Conservation (phyloP, 805 yeast species). For the Yarrowia yakushimensis region DNA sequence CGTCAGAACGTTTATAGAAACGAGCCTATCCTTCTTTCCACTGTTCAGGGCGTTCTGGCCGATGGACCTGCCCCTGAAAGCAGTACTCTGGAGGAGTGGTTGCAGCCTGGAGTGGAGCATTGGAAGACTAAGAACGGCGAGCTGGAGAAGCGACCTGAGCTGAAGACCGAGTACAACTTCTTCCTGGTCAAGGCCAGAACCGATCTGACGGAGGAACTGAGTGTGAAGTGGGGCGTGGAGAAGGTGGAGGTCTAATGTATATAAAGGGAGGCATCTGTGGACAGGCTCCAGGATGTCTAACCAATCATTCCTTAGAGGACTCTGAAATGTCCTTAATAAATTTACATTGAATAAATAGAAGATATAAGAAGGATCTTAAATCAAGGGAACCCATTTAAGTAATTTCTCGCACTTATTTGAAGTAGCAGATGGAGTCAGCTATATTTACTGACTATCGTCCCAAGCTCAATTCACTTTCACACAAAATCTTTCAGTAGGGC, state of each 20-base stretch:
- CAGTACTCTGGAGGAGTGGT: background rate
- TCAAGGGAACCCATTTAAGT: no score
- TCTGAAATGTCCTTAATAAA: background rate
- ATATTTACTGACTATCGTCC: no score
- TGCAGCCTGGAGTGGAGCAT: background rate
- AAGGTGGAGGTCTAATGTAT: constrained; percentile 1
- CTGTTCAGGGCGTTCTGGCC: constrained; percentile 22
- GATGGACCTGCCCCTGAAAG: background rate
- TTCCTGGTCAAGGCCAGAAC: constrained; percentile 11
- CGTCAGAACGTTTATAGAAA: constrained; percentile 64
- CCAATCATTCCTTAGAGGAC: constrained; percentile 6
- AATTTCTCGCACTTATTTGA: no score
- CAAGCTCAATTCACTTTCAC: no score
- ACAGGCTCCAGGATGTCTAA: background rate
- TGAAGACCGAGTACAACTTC: constrained; percentile 12
- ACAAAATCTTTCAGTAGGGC: no score
- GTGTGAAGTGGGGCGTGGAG: background rate
- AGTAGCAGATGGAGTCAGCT: no score
- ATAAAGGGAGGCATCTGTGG: background rate
- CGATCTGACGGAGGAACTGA: background rate
- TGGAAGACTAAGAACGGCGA: background rate
- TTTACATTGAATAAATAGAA: background rate
- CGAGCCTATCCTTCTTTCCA: constrained; percentile 36
- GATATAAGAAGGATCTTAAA: no score
- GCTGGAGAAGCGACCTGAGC: background rate